Base-by-base conservation (phyloP, 176 grass and related monocot genomes). In the Carex pumila region DNA sequence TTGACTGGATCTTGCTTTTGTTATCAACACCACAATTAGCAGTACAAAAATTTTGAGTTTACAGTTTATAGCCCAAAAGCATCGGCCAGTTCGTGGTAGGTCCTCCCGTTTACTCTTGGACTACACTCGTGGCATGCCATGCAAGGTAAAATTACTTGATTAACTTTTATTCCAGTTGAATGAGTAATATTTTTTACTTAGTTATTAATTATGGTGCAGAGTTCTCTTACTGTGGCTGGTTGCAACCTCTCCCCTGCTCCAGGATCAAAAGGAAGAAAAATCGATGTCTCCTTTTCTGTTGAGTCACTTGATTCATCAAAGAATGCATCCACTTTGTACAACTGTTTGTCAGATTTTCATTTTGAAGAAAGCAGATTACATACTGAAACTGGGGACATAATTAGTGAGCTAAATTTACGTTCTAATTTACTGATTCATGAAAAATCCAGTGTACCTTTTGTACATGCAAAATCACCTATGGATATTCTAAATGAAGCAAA, bases 61-160 rank as follows among this genome's bases (percentile, higher is more conserved):
- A 70, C 88, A 98, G 95, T 98, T 91, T 79, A 86, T 98, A 85
- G 89, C 95, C 19, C 92, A 98, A 87, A 93, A 89, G 86, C 92
- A 98, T 53, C 88, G 74, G 83, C 95, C 92, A 66, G 69, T 98
- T 85, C 92, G 92, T 86, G 95, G 95, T 68, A 94, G 85, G 79
- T 83, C 86, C 78, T 88, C 79, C 76, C 81, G 21, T 81, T 65
- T 98, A 47, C 86, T 98, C 60, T 83, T 98, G 29, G 91, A 87
- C 59, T 98, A 98, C 17, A 87, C 92, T 15, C 88, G 91, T 68
- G 91, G 34, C 70, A 87, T 82, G 61, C 92, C 95, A 55, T 98
- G 95, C 89, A 98, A 98, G 92, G 95, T 97, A 85, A 32, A 79
- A 79, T 68, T 41, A n/a, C 17, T 86, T 11, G 13, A 84, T 57